Evolutionary conservation across 306 rosid genomes (phyloP).

Genomic region (Carpinus viminea): DNA sequence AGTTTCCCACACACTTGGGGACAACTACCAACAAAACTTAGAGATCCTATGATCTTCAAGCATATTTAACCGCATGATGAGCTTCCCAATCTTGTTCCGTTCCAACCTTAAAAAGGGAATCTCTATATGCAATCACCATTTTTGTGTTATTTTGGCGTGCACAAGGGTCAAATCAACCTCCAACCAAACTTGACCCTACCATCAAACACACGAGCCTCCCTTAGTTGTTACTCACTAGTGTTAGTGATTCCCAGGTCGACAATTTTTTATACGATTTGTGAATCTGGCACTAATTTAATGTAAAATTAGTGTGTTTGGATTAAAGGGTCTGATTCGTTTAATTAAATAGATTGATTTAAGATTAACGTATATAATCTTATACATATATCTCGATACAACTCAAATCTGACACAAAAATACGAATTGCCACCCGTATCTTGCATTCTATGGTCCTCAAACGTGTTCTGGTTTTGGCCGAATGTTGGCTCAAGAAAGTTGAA

Average conservation of each 20-base stretch:
- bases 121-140: not conserved
- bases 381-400: no score
- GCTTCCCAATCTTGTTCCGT: not conserved
- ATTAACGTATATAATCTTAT: no score
- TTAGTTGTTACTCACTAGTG: not conserved
- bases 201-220: not conserved
- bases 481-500: not conserved
- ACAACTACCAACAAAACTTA: not conserved
- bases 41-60: not conserved
- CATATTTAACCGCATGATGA: conserved; percentile 5
- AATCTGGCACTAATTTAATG: no score
- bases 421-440: not conserved
- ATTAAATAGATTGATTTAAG: no score
- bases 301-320: no score
- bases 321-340: no score
- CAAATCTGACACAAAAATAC: no score
- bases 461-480: not conserved
- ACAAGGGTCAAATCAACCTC: conserved; percentile 11
- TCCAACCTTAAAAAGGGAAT: not conserved
- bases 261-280: no score
- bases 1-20: not conserved
- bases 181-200: conserved; percentile 10
- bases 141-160: not conserved
- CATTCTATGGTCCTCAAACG: not conserved
- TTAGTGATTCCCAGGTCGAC: not conserved